Evolutionary conservation across 768 basidiomycete genomes (phyloP).

Genomic region (Amanita pseudoporphyria): DNA sequence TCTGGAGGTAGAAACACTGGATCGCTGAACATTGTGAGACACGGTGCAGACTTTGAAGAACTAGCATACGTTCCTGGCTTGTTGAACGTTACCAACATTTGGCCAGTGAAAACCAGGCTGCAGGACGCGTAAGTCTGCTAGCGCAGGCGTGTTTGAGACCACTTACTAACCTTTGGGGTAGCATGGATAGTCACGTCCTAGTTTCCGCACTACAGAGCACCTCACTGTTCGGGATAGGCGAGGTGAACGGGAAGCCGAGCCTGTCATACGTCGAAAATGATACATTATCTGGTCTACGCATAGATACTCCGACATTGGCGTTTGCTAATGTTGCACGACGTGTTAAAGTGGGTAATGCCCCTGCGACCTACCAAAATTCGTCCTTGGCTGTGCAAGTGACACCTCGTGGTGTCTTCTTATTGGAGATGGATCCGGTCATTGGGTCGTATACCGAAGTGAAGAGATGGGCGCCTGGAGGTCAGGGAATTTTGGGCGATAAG

Average conservation of each 20-base stretch:
- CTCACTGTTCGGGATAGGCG: slow-evolving; percentile 40
- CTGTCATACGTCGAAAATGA: slow-evolving; percentile 27
- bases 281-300: slow-evolving; percentile 32
- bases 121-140: slow-evolving; percentile 35
- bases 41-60: slow-evolving; percentile 74
- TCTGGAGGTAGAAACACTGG: slow-evolving; percentile 77
- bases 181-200: slow-evolving; percentile 46
- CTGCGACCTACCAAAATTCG: slow-evolving; percentile 31
- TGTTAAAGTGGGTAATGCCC: slow-evolving; percentile 17
- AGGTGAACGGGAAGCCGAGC: slow-evolving; percentile 29
- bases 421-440: slow-evolving; percentile 43
- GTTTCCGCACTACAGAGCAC: slow-evolving; percentile 51
- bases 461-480: slow-evolving; percentile 27
- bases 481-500: slow-evolving; percentile 10
- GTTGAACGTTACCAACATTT: slow-evolving; percentile 46
- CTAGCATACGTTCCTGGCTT: slow-evolving; percentile 50
- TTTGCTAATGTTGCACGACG: slow-evolving; percentile 44
- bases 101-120: slow-evolving; percentile 43
- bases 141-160: background rate
- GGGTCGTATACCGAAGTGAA: slow-evolving; percentile 30
- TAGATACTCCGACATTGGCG: slow-evolving; percentile 48
- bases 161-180: slow-evolving; percentile 16
- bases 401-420: slow-evolving; percentile 39
- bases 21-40: slow-evolving; percentile 66
- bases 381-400: slow-evolving; percentile 70